A percentile compares a stretch with the other conserved stretches of the same genome.
These are phyloP conservation scores for Penicillium taxi DNA, from an alignment of 495 filamentous ascomycete genomes.

Conservation along the genomic window DNA sequence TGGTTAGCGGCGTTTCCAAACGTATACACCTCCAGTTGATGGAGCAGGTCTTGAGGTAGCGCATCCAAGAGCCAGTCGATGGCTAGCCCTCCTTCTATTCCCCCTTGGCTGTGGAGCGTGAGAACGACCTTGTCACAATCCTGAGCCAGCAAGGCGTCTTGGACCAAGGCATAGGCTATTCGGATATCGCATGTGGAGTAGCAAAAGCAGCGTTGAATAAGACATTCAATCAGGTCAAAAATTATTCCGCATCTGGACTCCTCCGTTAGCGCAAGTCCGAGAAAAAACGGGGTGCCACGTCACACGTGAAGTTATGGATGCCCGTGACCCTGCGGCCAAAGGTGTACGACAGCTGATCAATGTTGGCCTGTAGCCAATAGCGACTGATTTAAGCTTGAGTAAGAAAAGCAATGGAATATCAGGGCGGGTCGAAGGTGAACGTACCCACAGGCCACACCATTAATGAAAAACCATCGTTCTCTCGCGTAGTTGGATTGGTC, in stretches of 20 bases:
- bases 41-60: conserved; percentile 56
- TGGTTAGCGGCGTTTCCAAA: conserved; percentile 82
- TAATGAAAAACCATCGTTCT: conserved; percentile 35
- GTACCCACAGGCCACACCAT: conserved; percentile 31
- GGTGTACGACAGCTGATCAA: conserved; percentile 63
- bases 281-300: conserved; percentile 6
- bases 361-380: conserved; percentile 53
- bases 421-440: neutral
- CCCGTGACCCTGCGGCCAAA: conserved; percentile 69
- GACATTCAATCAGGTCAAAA: conserved; percentile 68
- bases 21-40: conserved; percentile 74
- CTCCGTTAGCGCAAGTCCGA: neutral
- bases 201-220: conserved; percentile 67
- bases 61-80: conserved; percentile 76
- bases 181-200: conserved; percentile 68
- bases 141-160: conserved; percentile 27
- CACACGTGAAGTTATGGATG: conserved; percentile 81
- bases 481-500: conserved; percentile 15
- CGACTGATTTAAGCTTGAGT: conserved; percentile 11
- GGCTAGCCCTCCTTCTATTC: conserved; percentile 64
- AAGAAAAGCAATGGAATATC: neutral
- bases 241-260: conserved; percentile 45
- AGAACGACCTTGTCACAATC: conserved; percentile 64
- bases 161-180: conserved; percentile 23
- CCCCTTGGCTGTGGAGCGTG: conserved; percentile 76